Evolutionary conservation across 78 protist species (phyloP).

Genomic region (Pelomyxa schiedti): DNA sequence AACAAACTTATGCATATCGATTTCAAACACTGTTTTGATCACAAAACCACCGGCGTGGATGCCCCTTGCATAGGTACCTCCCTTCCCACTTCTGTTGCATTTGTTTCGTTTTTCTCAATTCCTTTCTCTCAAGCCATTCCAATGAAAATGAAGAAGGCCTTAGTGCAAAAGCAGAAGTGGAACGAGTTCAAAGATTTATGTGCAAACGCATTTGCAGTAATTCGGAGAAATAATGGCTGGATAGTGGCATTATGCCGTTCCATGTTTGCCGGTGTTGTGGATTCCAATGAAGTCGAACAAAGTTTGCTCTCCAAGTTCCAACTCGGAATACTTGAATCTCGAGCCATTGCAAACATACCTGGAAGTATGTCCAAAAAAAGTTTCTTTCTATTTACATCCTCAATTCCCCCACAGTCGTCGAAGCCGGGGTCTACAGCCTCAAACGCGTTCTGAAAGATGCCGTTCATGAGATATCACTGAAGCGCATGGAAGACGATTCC

Average conservation of each 20-base stretch:
- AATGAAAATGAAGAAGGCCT: neutral
- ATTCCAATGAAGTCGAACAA: neutral
- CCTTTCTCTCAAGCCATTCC: no score
- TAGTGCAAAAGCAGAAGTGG: neutral
- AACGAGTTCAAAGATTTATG: neutral
- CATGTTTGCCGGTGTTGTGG: neutral
- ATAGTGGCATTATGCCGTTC: neutral
- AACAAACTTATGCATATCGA: neutral
- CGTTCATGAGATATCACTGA: neutral
- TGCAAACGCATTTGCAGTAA: neutral
- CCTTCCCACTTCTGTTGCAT: no score
- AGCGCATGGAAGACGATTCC: neutral
- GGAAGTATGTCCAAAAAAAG: no score
- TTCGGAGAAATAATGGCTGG: neutral
- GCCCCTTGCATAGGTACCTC: neutral
- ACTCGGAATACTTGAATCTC: neutral
- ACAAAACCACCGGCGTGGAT: neutral
- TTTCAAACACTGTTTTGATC: neutral
- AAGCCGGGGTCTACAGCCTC: neutral
- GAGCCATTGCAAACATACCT: neutral
- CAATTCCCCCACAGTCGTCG: neutral
- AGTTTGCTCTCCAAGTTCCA: neutral
- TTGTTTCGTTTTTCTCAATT: no score
- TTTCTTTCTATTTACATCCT: no score
- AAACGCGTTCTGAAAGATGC: neutral